Evolutionary conservation across 2,329 filamentous ascomycete species (phyloP).

Genomic region (Verticillium nubilum): DNA sequence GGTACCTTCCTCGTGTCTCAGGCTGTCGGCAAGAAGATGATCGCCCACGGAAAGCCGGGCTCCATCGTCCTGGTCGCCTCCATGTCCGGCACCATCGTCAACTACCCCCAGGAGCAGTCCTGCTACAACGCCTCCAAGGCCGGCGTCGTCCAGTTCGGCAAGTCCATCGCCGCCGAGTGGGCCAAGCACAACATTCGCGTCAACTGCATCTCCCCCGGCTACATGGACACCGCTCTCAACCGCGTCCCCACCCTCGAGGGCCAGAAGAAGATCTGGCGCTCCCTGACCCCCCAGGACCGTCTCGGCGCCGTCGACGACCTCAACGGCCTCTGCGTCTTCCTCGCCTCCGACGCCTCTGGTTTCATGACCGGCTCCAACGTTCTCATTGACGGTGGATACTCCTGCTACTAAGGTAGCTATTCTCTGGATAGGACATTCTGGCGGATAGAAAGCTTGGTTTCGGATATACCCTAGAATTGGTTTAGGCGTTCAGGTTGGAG

Average conservation of each 20-base stretch:
- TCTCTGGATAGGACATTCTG: not conserved
- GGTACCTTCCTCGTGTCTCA: slow-evolving; percentile 75
- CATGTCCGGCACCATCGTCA: slow-evolving; percentile 80
- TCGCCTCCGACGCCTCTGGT: slow-evolving; percentile 64
- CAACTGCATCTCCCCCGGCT: slow-evolving; percentile 79
- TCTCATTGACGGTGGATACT: slow-evolving; percentile 67
- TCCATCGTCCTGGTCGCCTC: slow-evolving; percentile 72
- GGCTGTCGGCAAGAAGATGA: slow-evolving; percentile 67
- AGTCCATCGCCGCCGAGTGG: slow-evolving; percentile 80
- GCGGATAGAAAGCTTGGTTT: not conserved
- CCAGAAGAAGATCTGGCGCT: slow-evolving; percentile 78
- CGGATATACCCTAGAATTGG: not conserved
- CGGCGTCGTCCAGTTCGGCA: slow-evolving; percentile 70
- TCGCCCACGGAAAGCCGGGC: slow-evolving; percentile 63
- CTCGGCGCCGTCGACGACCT: slow-evolving; percentile 70
- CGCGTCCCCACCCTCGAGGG: slow-evolving; percentile 71
- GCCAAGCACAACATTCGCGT: slow-evolving; percentile 75
- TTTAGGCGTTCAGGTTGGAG: not conserved
- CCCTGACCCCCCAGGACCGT: slow-evolving; percentile 66
- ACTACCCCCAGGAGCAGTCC: slow-evolving; percentile 78
- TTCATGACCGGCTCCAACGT: slow-evolving; percentile 78
- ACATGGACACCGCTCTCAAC: slow-evolving; percentile 83
- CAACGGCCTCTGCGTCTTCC: slow-evolving; percentile 71
- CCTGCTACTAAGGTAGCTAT: slow-evolving; percentile 42
- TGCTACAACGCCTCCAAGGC: slow-evolving; percentile 85